Evolutionary conservation across 208 protist species (phyloP).

Genomic region (Plasmodiophora brassicae): DNA sequence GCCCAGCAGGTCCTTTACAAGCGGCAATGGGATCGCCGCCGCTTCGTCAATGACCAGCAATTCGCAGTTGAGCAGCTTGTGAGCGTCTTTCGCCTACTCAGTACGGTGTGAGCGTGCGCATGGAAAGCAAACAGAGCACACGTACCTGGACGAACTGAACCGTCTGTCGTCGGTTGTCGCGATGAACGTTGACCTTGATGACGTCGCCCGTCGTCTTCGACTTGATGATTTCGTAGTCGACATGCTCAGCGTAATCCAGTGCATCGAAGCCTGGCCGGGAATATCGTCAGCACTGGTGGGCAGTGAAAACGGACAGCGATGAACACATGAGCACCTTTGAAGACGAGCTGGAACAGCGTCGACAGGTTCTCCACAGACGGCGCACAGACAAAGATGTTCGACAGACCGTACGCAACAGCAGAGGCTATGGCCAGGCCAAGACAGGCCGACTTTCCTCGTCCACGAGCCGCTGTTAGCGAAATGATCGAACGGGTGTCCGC

Average conservation of each 20-base stretch:
- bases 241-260: constrained; percentile 78
- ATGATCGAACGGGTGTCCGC: constrained; percentile 91
- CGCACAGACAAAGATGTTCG: constrained; percentile 98
- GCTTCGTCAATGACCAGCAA: constrained; percentile 97
- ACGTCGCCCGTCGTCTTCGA: constrained; percentile 57
- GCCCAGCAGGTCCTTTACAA: constrained; percentile 90
- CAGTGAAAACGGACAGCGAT: no score
- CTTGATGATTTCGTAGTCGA: constrained; percentile 85
- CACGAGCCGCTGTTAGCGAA: constrained; percentile 88
- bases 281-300: no score
- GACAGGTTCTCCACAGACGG: constrained; percentile 78
- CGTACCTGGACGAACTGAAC: constrained; percentile 94
- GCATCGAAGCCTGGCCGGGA: constrained; percentile 88
- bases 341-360: constrained; percentile 98
- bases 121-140: no score
- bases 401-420: constrained; percentile 91
- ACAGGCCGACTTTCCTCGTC: constrained; percentile 92
- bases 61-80: constrained; percentile 44
- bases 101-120: no score
- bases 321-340: no score
- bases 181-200: constrained; percentile 84
- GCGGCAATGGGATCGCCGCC: constrained; percentile 95
- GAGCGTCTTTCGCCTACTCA: constrained; percentile 61
- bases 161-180: constrained; percentile 88
- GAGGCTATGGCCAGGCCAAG: constrained; percentile 85